These are phyloP conservation scores for Colletotrichum acutatum DNA, from an alignment of 2,329 filamentous ascomycete species.

Conservation along the genomic window DNA sequence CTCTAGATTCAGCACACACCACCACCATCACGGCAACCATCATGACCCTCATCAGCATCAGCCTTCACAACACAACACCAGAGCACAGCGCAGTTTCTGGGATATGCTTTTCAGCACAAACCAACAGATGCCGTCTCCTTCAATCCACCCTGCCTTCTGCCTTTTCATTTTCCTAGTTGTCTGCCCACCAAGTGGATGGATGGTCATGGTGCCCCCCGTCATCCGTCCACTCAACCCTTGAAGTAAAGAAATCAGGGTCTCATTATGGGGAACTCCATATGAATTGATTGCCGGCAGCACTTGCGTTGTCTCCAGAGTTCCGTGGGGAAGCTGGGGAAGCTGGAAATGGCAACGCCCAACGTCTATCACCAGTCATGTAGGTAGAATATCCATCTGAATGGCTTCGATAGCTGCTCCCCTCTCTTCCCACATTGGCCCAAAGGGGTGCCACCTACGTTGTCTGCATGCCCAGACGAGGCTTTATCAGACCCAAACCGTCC, in stretches of 20 bases:
- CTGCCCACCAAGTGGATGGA: conserved; percentile 1
- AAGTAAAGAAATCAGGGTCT: neutral
- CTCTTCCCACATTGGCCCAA: conserved; percentile 11
- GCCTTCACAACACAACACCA: neutral
- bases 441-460: conserved; percentile 29
- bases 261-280: conserved; percentile 1
- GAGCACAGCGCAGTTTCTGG: conserved; percentile 18
- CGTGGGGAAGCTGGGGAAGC: conserved; percentile 17
- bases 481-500: conserved; percentile 29
- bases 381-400: conserved; percentile 6
- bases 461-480: conserved; percentile 25
- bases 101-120: conserved; percentile 8
- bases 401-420: neutral
- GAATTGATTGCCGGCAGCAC: conserved; percentile 2
- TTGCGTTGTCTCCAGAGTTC: neutral
- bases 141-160: neutral
- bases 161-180: neutral
- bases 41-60: conserved; percentile 5
- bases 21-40: conserved; percentile 5
- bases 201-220: neutral
- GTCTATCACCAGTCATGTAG: neutral
- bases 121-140: conserved; percentile 8
- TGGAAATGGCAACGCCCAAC: conserved; percentile 1
- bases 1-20: conserved; percentile 7
- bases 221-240: conserved; percentile 1